A percentile compares a stretch with the other conserved stretches of the same genome.
Conservation (phyloP, 228 moss, liverwort and hornwort species). For the Sphagnum fallax region DNA sequence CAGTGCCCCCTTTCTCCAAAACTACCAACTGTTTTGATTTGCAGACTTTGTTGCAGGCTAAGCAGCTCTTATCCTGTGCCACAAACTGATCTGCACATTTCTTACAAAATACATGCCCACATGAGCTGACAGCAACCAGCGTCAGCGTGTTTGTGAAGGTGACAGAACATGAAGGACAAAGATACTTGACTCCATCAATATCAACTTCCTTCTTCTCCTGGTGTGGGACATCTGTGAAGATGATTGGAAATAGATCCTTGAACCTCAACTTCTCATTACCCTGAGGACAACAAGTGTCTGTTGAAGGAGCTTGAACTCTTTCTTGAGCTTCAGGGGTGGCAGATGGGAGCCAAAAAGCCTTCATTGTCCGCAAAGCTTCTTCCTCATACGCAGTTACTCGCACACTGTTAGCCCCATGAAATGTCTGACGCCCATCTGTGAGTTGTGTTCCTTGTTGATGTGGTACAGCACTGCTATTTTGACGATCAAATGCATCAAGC, state of each 20-base stretch:
- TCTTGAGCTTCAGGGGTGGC: conserved; percentile 86
- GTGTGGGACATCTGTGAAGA: conserved; percentile 62
- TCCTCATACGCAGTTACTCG: conserved; percentile 79
- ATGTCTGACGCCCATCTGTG: conserved; percentile 33
- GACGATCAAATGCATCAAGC: conserved; percentile 70
- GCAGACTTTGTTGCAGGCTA: conserved; percentile 69
- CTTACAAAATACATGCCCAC: conserved; percentile 82
- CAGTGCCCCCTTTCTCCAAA: conserved; percentile 86
- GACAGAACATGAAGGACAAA: conserved; percentile 92
- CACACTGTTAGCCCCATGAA: conserved; percentile 84
- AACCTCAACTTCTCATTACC: conserved; percentile 92
- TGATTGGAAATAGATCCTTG: conserved; percentile 68
- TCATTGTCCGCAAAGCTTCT: conserved; percentile 96
- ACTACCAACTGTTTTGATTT: conserved; percentile 67
- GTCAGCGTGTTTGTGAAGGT: conserved; percentile 82
- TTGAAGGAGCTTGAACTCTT: conserved; percentile 64
- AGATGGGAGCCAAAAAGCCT: conserved; percentile 93
- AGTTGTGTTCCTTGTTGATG: conserved; percentile 48
- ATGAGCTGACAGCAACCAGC: conserved; percentile 63
- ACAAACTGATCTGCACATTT: conserved; percentile 83
- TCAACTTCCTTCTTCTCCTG: conserved; percentile 79
- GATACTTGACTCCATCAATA: conserved; percentile 44
- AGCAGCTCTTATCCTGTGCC: conserved; percentile 65
- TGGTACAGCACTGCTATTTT: conserved; percentile 87
- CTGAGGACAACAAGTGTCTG: conserved; percentile 70